Evolutionary conservation across 306 rosid genomes (phyloP).

Genomic region (Casuarina glauca): DNA sequence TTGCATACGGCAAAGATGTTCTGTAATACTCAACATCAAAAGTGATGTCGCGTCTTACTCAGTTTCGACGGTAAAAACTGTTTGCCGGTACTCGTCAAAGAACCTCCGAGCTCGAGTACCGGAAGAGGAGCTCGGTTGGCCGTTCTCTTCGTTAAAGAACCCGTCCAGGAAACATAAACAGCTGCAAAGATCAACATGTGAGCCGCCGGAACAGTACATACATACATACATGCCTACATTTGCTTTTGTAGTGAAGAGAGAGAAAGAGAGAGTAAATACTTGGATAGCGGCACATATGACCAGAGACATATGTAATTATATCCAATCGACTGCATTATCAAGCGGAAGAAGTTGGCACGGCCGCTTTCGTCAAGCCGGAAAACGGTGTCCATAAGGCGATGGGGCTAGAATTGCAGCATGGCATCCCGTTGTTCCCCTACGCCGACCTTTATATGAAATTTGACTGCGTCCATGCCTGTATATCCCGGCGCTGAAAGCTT

Average conservation of each 20-base stretch:
- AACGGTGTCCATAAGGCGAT: conserved; percentile 51
- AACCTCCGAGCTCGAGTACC: conserved; percentile 48
- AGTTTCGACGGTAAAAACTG: conserved; percentile 46
- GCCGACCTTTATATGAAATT: background rate
- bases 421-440: background rate
- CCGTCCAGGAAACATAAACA: conserved; percentile 66
- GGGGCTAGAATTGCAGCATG: conserved; percentile 25
- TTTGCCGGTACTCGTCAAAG: conserved; percentile 45
- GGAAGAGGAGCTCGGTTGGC: conserved; percentile 58
- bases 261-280: conserved; percentile 36
- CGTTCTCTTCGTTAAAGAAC: conserved; percentile 44
- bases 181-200: conserved; percentile 31
- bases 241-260: background rate
- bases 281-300: conserved; percentile 50
- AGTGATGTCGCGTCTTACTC: conserved; percentile 45
- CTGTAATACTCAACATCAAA: background rate
- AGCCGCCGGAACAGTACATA: background rate
- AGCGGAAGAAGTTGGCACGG: conserved; percentile 45
- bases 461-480: background rate
- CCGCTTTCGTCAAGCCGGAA: conserved; percentile 48
- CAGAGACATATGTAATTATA: conserved; percentile 80
- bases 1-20: background rate
- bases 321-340: conserved; percentile 48
- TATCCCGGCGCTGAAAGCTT: background rate
- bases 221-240: background rate